phyloP scores from a whole-genome alignment of 2,329 filamentous ascomycete genomes.

The Fusarium metavorans region DNA sequence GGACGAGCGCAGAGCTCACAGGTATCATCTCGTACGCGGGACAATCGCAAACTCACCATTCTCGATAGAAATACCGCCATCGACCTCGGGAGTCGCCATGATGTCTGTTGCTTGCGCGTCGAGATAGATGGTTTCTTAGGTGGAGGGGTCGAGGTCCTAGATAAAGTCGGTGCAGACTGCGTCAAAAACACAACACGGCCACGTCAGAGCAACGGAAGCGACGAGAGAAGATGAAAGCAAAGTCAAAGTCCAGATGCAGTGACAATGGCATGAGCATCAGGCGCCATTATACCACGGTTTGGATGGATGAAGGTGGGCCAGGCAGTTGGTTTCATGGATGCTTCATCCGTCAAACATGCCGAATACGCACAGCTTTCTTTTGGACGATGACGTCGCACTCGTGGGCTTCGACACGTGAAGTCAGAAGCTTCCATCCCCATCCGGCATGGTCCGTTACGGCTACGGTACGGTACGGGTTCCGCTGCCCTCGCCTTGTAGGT shows the following conservation, averaged over 20 bases:
- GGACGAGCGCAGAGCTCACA: conserved; percentile 5
- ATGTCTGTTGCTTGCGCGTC: conserved; percentile 12
- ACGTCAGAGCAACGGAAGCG: conserved; percentile 25
- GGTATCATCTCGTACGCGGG: neutral
- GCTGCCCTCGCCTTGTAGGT: conserved; percentile 4
- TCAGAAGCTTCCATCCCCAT: conserved; percentile 37
- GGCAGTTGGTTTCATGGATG: conserved; percentile 23
- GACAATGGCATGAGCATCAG: conserved; percentile 31
- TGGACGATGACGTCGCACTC: conserved; percentile 31
- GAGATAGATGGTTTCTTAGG: neutral
- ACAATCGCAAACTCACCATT: conserved; percentile 37
- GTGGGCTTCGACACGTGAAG: conserved; percentile 42
- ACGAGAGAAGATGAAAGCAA: conserved; percentile 9
- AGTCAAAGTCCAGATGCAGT: conserved; percentile 18
- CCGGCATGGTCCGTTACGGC: conserved; percentile 1
- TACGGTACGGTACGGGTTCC: conserved; percentile 13
- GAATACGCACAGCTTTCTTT: neutral
- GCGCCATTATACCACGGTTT: conserved; percentile 29
- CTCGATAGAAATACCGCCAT: conserved; percentile 8
- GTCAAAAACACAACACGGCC: conserved; percentile 14
- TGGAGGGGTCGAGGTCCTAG: conserved; percentile 20
- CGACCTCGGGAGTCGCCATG: conserved; percentile 32
- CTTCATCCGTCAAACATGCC: neutral
- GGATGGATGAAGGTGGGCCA: conserved; percentile 32
- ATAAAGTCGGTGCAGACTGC: conserved; percentile 17